phyloP scores from a whole-genome alignment of 257 asterid species.

The Solanum pennellii region DNA sequence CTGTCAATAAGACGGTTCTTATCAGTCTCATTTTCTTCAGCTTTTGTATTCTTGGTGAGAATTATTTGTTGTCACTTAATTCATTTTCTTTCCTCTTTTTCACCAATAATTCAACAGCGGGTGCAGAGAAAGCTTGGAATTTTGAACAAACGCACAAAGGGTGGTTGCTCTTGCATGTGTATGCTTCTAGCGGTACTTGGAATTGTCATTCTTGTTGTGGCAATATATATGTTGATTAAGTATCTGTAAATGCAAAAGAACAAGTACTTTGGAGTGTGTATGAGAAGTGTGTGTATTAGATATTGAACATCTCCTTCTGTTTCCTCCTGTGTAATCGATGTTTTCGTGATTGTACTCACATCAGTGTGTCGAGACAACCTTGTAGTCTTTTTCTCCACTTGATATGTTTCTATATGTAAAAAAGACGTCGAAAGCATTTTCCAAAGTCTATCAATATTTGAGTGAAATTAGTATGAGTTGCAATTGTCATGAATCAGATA shows the following conservation, averaged over 20 bases:
- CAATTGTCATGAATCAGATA: not conserved
- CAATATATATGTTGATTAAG: conserved; percentile 60
- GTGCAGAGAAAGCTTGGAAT: conserved; percentile 73
- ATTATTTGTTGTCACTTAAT: not conserved
- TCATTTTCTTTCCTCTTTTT: not conserved
- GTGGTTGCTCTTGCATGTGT: conserved; percentile 86
- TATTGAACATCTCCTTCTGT: not conserved
- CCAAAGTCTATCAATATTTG: not conserved
- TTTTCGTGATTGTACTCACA: not conserved
- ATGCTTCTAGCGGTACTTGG: conserved; percentile 60
- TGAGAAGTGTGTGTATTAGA: not conserved
- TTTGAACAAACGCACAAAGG: conserved; percentile 67
- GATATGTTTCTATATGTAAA: not conserved
- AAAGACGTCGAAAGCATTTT: not conserved
- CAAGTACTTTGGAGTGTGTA: not conserved
- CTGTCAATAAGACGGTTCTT: not conserved
- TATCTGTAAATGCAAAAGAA: conserved; percentile 37
- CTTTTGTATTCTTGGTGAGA: not conserved
- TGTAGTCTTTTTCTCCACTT: not conserved
- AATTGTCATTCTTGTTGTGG: conserved; percentile 43
- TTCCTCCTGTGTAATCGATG: not conserved
- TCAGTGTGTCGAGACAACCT: not conserved
- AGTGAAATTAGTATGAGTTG: not conserved
- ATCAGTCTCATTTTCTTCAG: not conserved
- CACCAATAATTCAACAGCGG: conserved; percentile 24